Conservation (phyloP, 257 asterid genomes). For the Avicennia marina region DNA sequence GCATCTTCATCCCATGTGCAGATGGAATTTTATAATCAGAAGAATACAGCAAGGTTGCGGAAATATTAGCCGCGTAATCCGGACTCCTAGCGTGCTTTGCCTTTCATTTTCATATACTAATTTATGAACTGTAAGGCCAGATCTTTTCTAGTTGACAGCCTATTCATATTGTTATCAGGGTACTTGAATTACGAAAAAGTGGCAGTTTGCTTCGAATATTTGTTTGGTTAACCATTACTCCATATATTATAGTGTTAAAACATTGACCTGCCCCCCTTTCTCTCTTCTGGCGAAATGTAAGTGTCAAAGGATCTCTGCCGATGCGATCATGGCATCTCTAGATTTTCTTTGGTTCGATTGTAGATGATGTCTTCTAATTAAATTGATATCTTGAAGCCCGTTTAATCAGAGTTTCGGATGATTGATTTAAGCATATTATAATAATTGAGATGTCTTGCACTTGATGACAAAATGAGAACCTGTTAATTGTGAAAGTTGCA, state of each 20-base stretch:
- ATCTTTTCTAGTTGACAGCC: conserved; percentile 10
- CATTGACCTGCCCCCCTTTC: conserved; percentile 11
- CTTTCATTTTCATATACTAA: background rate
- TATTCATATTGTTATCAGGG: background rate
- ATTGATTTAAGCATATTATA: no score
- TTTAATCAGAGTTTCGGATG: background rate
- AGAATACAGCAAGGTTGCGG: conserved; percentile 29
- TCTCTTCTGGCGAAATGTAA: conserved; percentile 1
- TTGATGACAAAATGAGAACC: no score
- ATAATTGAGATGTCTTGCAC: no score
- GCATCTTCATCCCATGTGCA: conserved; percentile 55
- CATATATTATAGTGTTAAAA: background rate
- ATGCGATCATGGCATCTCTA: conserved; percentile 7
- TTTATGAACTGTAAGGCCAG: background rate
- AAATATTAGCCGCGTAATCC: conserved; percentile 33
- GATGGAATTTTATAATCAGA: conserved; percentile 25
- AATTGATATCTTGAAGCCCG: background rate
- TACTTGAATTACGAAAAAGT: conserved; percentile 20
- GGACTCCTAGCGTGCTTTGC: conserved; percentile 38
- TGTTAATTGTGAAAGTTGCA: no score
- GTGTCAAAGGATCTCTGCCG: conserved; percentile 11
- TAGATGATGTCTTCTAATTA: background rate
- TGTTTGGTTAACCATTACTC: conserved; percentile 34
- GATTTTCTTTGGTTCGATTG: background rate
- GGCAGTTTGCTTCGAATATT: conserved; percentile 37